Conservation (phyloP, 1,284 basidiomycete species). For the Hypsizygus ulmarius region DNA sequence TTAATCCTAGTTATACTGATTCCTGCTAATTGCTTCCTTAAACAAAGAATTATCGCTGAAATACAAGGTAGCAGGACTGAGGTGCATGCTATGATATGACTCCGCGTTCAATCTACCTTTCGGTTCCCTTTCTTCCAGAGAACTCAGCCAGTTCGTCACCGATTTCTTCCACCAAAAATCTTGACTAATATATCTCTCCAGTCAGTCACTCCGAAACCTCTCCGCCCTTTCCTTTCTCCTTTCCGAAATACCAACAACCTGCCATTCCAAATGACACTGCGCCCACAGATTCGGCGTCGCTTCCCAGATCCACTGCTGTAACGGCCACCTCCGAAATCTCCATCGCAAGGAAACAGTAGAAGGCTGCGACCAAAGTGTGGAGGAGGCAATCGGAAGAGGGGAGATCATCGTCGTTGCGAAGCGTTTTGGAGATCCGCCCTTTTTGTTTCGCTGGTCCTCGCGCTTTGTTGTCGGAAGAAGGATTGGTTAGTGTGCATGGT, state of each 20-base stretch:
- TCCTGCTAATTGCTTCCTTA: neutral
- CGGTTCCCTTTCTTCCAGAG: constrained; percentile 7
- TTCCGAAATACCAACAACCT: constrained; percentile 37
- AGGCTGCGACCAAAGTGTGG: constrained; percentile 36
- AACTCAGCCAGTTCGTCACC: constrained; percentile 33
- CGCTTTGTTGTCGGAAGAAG: constrained; percentile 29
- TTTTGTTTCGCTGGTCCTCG: constrained; percentile 4
- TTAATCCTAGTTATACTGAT: constrained; percentile 25
- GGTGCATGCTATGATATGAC: neutral
- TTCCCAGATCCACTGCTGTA: constrained; percentile 40
- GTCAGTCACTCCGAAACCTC: constrained; percentile 37
- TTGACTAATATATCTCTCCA: constrained; percentile 34
- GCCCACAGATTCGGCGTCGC: constrained; percentile 43
- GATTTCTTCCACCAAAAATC: constrained; percentile 35
- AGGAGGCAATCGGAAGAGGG: constrained; percentile 39
- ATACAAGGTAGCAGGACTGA: neutral
- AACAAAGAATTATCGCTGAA: neutral
- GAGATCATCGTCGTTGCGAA: constrained; percentile 30
- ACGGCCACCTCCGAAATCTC: constrained; percentile 41
- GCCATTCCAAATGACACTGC: constrained; percentile 43
- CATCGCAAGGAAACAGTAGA: constrained; percentile 44
- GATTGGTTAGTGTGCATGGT: constrained; percentile 34
- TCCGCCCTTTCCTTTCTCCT: constrained; percentile 17
- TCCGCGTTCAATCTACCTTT: neutral
- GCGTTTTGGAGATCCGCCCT: constrained; percentile 22